Base-by-base conservation (phyloP, 306 rosid species). In the Dalbergia cultrata region DNA sequence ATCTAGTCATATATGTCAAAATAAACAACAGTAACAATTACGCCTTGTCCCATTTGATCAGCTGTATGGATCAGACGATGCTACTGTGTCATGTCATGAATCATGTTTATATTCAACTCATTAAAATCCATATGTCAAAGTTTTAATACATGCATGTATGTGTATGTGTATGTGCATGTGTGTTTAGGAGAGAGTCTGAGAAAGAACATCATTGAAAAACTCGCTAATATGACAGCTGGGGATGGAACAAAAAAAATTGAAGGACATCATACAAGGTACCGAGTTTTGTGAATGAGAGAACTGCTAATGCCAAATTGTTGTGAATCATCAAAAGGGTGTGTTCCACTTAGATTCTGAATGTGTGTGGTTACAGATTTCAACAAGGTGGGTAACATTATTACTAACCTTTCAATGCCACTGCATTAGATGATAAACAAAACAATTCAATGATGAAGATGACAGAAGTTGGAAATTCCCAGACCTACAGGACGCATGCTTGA, bases 391-490 rank as follows among this genome's bases (percentile, higher is more conserved):
- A 57, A 68, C 22, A 63, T 50, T 18, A 74, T 49, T 21, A 76
- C 90, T 83, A 13, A 90, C 97, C 98, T 89, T 90, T 89, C 69
- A 95, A 80, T 84, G 98, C 94, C 74, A 90, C 92, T 31, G 86
- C 85, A 87, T 90, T 91, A 75, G 97, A 88, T 62, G 99, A 93
- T 79, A 91, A 85, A 81, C 93, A 91, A 87, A 91, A 93, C 63
- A 90, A 72, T 75, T 95, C 98, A 78, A 85, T 85, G 67, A 95
- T 90, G 88, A 87, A 85, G 82, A 89, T 87, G 88, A 87, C 89
- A 18, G 93, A 86, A 62, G 99, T 87, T 45, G 94, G 97, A 80
- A 89, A 95, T 80, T 93, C 97, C 99, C 99, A 93, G 18, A 91
- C 93, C 99, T 95, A 84, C 76, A 82, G 67, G 69, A 85, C 39